Evolutionary conservation across 257 asterid species (phyloP), one percentile per base, ranked within the genome.

Genomic region (Gentiana straminea): DNA sequence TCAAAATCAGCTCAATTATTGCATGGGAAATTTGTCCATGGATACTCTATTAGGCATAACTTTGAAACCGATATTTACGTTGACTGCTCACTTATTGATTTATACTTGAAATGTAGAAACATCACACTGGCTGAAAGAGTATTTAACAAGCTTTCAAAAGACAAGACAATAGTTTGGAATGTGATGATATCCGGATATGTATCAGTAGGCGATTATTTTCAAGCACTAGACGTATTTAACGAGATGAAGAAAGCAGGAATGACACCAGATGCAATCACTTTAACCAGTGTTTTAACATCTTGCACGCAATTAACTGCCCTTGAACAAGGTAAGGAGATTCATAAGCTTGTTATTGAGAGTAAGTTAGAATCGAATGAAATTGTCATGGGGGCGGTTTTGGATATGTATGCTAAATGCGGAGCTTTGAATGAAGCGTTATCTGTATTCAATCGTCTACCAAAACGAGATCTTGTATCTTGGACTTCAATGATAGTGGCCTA

Each of bases 401-500:
- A 86, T 67, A 86, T 86, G 96, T 86, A 86, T 63, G 88, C 94
- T 47, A 84, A 86, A 60, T 81, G 96, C 45, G 94, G 96, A 48
- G 92, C 81, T 47, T 81, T 86, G 36, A 51, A 67, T 47, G 89
- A 86, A 69, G 92, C 96, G 57, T 75, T 51, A 44, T 37, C 8
- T 36, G 79, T 86, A 54, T 81, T 86, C 57, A 71, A 76, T 43
- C 77, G 66, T 71, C 56, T 84, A 41, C 65, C 73, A 1, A 67
- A 69, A 52, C 76, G 72, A 70, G 96, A 84, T 68, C 65, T 81
- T 69, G 86, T 86, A 15, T 81, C 94, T 1, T 78, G 94, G 94
- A 84, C 96, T 47, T 77, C 96, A 35, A 86, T 86, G 92, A 78
- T 84, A 2, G 81, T 73, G 7, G 96, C 96, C 41, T 81, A 76